These are phyloP conservation scores for Davidsoniella australis DNA, from an alignment of 2,329 filamentous ascomycete genomes.

Conservation along the genomic window DNA sequence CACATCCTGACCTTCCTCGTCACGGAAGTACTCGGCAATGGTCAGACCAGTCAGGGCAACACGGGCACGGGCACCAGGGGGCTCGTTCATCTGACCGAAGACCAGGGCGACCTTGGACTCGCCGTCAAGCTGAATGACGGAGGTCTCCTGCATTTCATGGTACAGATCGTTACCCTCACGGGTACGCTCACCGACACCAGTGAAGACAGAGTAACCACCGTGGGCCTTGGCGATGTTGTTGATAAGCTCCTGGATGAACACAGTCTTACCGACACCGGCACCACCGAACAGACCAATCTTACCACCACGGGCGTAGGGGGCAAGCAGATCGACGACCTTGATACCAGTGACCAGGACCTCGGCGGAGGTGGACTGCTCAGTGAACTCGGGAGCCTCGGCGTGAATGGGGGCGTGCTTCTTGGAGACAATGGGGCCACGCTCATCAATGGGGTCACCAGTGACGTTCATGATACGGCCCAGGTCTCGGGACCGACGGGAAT, in stretches of 20 bases:
- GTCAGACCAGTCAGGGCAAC: constrained; percentile 86
- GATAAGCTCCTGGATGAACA: constrained; percentile 99
- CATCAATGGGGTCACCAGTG: constrained; percentile 99
- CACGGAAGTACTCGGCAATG: constrained; percentile 69
- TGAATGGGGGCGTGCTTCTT: constrained; percentile 81
- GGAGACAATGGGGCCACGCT: constrained; percentile 94
- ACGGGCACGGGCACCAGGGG: constrained; percentile 98
- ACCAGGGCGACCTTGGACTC: constrained; percentile 99
- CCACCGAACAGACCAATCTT: constrained; percentile 99
- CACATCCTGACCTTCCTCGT: constrained; percentile 73
- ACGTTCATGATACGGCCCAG: constrained; percentile 99
- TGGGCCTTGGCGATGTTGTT: constrained; percentile 99
- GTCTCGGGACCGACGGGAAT: constrained; percentile 88
- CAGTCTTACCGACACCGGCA: constrained; percentile 99
- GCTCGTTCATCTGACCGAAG: constrained; percentile 99
- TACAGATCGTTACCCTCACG: constrained; percentile 99
- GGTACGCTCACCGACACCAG: constrained; percentile 99
- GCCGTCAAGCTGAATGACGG: constrained; percentile 97
- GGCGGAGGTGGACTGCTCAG: constrained; percentile 87
- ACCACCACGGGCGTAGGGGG: constrained; percentile 99
- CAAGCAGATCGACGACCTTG: constrained; percentile 98
- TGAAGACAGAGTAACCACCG: constrained; percentile 99
- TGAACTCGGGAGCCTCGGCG: constrained; percentile 81
- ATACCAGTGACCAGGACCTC: constrained; percentile 98
- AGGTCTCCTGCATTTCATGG: constrained; percentile 99